Conservation (phyloP, 805 yeast species). For the Candida peoriensis region DNA sequence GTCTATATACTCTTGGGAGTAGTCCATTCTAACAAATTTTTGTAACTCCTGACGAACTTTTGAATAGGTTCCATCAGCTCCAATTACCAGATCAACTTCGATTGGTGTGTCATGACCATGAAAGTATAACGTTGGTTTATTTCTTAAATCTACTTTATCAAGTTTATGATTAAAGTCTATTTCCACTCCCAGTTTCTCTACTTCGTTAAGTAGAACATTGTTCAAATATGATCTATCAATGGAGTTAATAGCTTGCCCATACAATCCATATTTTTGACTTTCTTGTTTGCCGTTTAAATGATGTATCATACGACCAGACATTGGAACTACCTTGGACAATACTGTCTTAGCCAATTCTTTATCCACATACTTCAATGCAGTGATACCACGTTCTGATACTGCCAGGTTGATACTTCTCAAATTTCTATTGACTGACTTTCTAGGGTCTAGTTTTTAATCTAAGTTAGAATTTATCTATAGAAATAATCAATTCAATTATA, state of each 20-base stretch:
- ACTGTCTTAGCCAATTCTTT: slow-evolving; percentile 50
- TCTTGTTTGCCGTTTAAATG: slow-evolving; percentile 56
- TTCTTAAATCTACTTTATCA: slow-evolving; percentile 32
- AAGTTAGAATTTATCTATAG: background rate
- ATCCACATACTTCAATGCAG: slow-evolving; percentile 62
- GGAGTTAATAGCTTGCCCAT: slow-evolving; percentile 72
- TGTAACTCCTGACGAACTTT: slow-evolving; percentile 66
- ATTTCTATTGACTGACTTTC: slow-evolving; percentile 34
- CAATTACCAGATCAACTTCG: slow-evolving; percentile 59
- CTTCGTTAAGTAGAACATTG: slow-evolving; percentile 57
- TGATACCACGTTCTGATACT: slow-evolving; percentile 78
- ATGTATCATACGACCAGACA: slow-evolving; percentile 90
- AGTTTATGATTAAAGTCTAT: slow-evolving; percentile 56
- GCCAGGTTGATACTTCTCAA: slow-evolving; percentile 81
- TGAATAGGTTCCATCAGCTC: slow-evolving; percentile 85
- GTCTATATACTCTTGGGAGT: slow-evolving; percentile 72
- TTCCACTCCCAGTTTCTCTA: slow-evolving; percentile 43
- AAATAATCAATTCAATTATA: background rate
- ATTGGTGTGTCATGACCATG: slow-evolving; percentile 16
- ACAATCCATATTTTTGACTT: slow-evolving; percentile 71
- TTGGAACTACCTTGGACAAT: slow-evolving; percentile 64
- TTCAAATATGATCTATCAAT: slow-evolving; percentile 75
- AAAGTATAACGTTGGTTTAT: slow-evolving; percentile 20
- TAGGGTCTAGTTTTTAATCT: slow-evolving; percentile 43
- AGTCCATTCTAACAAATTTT: slow-evolving; percentile 62